These are phyloP conservation scores for Stephanodiscus minutulus DNA, from an alignment of 108 stramenopile species.

Conservation along the genomic window DNA sequence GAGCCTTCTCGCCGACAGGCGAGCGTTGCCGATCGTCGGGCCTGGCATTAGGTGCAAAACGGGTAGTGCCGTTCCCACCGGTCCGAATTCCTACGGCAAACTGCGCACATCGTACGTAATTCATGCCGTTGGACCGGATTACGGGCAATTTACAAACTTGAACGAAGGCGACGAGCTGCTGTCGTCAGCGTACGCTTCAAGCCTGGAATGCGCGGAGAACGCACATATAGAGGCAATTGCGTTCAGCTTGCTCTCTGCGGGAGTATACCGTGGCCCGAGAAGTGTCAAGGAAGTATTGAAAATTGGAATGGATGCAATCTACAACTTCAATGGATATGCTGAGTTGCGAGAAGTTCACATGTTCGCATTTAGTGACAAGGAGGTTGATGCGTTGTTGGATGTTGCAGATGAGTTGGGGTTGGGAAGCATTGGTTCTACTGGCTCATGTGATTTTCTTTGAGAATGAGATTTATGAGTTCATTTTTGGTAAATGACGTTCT, in stretches of 20 bases:
- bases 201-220: conserved; percentile 45
- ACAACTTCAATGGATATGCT: conserved; percentile 47
- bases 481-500: neutral
- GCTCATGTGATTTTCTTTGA: neutral
- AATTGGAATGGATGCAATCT: conserved; percentile 64
- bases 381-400: conserved; percentile 26
- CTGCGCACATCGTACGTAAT: conserved; percentile 64
- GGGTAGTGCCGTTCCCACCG: conserved; percentile 71
- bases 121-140: conserved; percentile 90
- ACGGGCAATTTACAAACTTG: conserved; percentile 28
- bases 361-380: conserved; percentile 48
- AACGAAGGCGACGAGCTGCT: conserved; percentile 50
- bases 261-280: conserved; percentile 68
- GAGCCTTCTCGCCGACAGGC: conserved; percentile 53
- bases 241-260: conserved; percentile 76
- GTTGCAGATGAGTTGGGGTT: conserved; percentile 41
- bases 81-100: conserved; percentile 59
- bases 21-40: conserved; percentile 50
- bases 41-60: conserved; percentile 58
- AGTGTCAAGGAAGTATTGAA: conserved; percentile 55
- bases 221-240: conserved; percentile 62
- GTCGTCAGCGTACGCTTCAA: conserved; percentile 53
- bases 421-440: neutral
- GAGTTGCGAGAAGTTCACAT: conserved; percentile 56
- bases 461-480: too few relatives aligned